phyloP scores from a whole-genome alignment of 805 yeast species.

The Wickerhamomyces bisporus region DNA sequence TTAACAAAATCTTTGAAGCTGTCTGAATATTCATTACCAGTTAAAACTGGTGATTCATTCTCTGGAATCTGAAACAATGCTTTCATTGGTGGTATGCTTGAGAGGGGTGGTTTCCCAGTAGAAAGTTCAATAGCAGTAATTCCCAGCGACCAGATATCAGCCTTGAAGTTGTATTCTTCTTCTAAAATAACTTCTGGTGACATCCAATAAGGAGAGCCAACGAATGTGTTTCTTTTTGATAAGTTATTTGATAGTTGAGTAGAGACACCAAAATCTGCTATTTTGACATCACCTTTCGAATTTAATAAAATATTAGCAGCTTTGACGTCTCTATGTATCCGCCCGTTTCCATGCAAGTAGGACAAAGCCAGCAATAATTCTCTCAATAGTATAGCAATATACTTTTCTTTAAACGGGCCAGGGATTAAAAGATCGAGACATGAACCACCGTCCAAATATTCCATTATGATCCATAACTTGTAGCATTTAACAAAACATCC shows the following conservation, averaged over 20 bases:
- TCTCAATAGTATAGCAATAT: conserved; percentile 71
- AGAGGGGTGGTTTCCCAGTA: conserved; percentile 96
- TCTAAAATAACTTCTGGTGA: conserved; percentile 96
- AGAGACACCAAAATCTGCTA: conserved; percentile 96
- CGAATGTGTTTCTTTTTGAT: conserved; percentile 59
- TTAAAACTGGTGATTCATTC: conserved; percentile 85
- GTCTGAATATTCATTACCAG: conserved; percentile 71
- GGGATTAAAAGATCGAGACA: conserved; percentile 69
- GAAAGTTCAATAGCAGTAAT: conserved; percentile 91
- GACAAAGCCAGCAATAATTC: conserved; percentile 70
- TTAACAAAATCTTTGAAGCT: conserved; percentile 65
- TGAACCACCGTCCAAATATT: conserved; percentile 93
- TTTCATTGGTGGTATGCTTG: conserved; percentile 52
- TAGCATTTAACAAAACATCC: conserved; percentile 84
- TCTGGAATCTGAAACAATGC: conserved; percentile 36
- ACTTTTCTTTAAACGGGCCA: conserved; percentile 82
- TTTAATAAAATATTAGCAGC: conserved; percentile 85
- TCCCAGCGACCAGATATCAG: conserved; percentile 97
- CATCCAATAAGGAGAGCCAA: conserved; percentile 97
- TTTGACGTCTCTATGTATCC: conserved; percentile 89
- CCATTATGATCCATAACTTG: conserved; percentile 94
- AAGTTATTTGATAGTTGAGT: conserved; percentile 67
- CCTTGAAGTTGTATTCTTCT: conserved; percentile 80
- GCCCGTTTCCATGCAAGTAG: conserved; percentile 70
- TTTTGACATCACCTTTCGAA: conserved; percentile 66